Conservation (phyloP, 306 rosid genomes). For the Aeschynomene evenia region DNA sequence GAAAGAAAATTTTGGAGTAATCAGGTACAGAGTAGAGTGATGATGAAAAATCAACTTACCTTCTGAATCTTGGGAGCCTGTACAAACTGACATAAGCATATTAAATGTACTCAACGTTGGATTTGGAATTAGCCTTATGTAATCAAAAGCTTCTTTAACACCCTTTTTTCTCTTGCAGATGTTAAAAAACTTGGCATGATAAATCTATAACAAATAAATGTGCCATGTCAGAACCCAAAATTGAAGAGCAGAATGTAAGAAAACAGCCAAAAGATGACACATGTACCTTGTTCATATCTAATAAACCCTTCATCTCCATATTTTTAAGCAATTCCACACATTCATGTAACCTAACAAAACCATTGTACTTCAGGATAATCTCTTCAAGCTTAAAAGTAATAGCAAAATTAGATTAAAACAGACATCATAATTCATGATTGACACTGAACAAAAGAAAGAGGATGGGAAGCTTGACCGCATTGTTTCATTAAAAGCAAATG, state of each 20-base stretch:
- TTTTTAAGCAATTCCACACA: conserved; percentile 76
- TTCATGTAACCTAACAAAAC: conserved; percentile 59
- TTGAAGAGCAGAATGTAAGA: conserved; percentile 27
- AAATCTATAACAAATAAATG: conserved; percentile 63
- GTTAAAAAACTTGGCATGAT: conserved; percentile 89
- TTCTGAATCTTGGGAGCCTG: conserved; percentile 71
- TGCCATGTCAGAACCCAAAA: conserved; percentile 27
- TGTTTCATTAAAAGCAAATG: conserved; percentile 21
- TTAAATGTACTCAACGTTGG: conserved; percentile 90
- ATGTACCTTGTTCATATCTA: conserved; percentile 91
- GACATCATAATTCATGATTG: conserved; percentile 12
- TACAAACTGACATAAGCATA: conserved; percentile 96
- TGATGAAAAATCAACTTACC: conserved; percentile 44
- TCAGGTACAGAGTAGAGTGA: conserved; percentile 4
- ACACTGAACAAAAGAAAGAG: conserved; percentile 10
- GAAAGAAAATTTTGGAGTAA: conserved; percentile 15
- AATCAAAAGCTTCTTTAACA: conserved; percentile 85
- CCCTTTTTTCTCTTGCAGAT: conserved; percentile 81
- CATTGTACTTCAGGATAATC: conserved; percentile 36
- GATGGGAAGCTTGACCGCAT: conserved; percentile 12
- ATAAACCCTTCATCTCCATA: conserved; percentile 61
- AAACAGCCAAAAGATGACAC: conserved; percentile 21
- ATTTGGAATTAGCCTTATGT: conserved; percentile 70
- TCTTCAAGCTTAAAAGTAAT: conserved; percentile 24
- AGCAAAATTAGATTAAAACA: conserved; percentile 1